Conservation (phyloP, 139 green algal genomes). For the Raphidocelis subcapitata region DNA sequence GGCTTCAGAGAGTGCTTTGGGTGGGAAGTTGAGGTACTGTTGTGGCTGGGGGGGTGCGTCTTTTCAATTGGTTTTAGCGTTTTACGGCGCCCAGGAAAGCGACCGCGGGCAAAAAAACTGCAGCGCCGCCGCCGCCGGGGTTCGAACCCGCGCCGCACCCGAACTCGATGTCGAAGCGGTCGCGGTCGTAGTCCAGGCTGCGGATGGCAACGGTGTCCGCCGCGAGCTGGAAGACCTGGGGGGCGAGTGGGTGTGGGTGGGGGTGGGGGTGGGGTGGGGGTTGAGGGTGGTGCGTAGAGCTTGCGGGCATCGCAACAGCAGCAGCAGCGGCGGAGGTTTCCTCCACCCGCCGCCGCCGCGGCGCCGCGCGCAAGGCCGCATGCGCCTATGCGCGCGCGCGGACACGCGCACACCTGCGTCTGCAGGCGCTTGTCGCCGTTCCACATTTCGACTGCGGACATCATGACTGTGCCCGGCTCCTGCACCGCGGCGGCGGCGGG, state of each 20-base stretch:
- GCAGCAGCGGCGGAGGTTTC: too few relatives aligned
- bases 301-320: too few relatives aligned
- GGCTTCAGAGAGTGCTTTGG: not conserved
- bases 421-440: slow-evolving; percentile 42
- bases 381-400: too few relatives aligned
- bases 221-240: slow-evolving; percentile 67
- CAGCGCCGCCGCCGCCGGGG: too few relatives aligned
- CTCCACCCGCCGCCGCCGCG: too few relatives aligned
- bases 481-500: not conserved
- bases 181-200: slow-evolving; percentile 92
- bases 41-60: not conserved
- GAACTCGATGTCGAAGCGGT: slow-evolving; percentile 98
- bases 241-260: too few relatives aligned
- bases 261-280: too few relatives aligned
- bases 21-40: too few relatives aligned
- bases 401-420: too few relatives aligned
- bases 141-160: too few relatives aligned
- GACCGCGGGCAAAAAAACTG: not conserved
- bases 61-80: not conserved
- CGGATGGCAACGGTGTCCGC: slow-evolving; percentile 87
- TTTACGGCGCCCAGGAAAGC: not conserved
- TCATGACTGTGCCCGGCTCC: not conserved
- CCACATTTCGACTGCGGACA: slow-evolving; percentile 36
- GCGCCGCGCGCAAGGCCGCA: too few relatives aligned
- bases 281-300: too few relatives aligned